phyloP scores from a whole-genome alignment of 768 basidiomycete genomes.

The Neoboletus brunneissimus region DNA sequence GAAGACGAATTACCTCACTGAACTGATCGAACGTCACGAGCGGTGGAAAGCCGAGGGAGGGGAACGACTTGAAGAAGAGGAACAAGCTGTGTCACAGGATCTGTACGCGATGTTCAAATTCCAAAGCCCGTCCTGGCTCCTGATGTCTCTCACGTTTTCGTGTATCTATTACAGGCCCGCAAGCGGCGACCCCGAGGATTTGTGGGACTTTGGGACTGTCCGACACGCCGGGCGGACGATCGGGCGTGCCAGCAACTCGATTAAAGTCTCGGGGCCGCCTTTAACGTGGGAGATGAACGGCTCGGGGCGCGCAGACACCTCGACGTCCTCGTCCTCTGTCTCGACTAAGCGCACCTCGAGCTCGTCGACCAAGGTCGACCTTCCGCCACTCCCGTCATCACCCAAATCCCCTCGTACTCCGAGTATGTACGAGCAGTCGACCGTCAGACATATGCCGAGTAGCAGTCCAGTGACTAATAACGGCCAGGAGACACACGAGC shows the following conservation, averaged over 20 bases:
- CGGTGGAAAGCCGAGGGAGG: slow-evolving; percentile 92
- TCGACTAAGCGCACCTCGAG: slow-evolving; percentile 30
- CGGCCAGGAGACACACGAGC: slow-evolving; percentile 34
- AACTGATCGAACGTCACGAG: slow-evolving; percentile 92
- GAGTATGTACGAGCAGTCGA: slow-evolving; percentile 56
- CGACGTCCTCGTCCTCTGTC: slow-evolving; percentile 40
- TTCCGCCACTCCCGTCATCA: slow-evolving; percentile 54
- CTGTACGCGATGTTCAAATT: slow-evolving; percentile 43
- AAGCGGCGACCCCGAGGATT: slow-evolving; percentile 67
- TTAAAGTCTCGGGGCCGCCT: slow-evolving; percentile 62
- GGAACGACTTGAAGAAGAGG: slow-evolving; percentile 68
- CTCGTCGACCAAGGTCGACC: slow-evolving; percentile 57
- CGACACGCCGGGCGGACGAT: slow-evolving; percentile 71
- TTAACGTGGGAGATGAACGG: slow-evolving; percentile 81
- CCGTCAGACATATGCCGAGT: slow-evolving; percentile 57
- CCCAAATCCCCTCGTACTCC: slow-evolving; percentile 35
- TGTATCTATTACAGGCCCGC: slow-evolving; percentile 39
- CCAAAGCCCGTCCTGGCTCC: neutral
- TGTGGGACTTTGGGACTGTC: slow-evolving; percentile 98
- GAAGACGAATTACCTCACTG: slow-evolving; percentile 91
- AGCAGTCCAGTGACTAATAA: slow-evolving; percentile 20
- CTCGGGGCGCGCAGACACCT: slow-evolving; percentile 39
- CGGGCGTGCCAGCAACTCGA: slow-evolving; percentile 57
- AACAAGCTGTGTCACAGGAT: slow-evolving; percentile 58
- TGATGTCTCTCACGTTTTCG: neutral